A percentile compares a stretch with the other conserved stretches of the same genome.
These are phyloP conservation scores for Globisporangium takayamanum DNA, from an alignment of 352 stramenopile genomes.

Conservation along the genomic window DNA sequence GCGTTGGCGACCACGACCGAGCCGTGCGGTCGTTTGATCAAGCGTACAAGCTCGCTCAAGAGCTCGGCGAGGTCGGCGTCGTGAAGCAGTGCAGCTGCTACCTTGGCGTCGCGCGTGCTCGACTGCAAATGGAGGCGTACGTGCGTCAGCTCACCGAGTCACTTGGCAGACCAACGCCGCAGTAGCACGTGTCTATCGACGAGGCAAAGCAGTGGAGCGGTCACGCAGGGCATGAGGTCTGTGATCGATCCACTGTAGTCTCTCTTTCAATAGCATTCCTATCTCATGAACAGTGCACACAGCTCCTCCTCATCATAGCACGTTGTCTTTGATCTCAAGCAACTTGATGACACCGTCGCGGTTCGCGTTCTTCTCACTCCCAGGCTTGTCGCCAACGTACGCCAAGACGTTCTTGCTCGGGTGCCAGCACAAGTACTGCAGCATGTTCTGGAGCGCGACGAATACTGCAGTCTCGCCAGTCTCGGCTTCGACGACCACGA, in stretches of 20 bases:
- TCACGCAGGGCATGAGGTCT: background rate
- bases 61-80: constrained; percentile 51
- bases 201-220: background rate
- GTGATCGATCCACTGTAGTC: background rate
- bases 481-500: constrained; percentile 60
- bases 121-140: constrained; percentile 61
- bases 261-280: constrained; percentile 3
- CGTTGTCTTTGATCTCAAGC: constrained; percentile 56
- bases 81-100: constrained; percentile 83
- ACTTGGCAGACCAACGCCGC: background rate
- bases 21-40: constrained; percentile 75
- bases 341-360: constrained; percentile 82
- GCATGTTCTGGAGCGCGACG: constrained; percentile 56
- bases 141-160: constrained; percentile 36
- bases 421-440: constrained; percentile 82
- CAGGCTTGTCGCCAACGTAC: constrained; percentile 77
- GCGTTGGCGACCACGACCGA: constrained; percentile 46
- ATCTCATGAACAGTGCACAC: background rate
- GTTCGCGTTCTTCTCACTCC: constrained; percentile 74
- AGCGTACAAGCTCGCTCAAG: constrained; percentile 65
- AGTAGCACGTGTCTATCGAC: too few relatives aligned
- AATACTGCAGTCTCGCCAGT: constrained; percentile 52
- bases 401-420: constrained; percentile 75
- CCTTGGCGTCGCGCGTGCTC: constrained; percentile 57
- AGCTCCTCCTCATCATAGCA: constrained; percentile 1